These are phyloP conservation scores for Onygenales sp. DNA, from an alignment of 2,329 filamentous ascomycete genomes.

Conservation along the genomic window DNA sequence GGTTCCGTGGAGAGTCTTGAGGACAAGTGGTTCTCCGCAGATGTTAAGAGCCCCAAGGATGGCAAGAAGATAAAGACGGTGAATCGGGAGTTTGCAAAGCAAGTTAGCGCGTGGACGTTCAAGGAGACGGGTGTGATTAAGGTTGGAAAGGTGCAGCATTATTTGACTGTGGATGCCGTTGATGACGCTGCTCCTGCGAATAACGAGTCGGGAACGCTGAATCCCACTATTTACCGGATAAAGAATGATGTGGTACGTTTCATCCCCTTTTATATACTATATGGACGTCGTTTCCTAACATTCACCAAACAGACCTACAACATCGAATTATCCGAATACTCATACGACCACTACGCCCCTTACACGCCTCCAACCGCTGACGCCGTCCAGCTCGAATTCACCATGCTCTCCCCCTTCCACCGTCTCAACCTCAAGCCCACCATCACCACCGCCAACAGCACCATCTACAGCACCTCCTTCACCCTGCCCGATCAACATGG, in stretches of 20 bases:
- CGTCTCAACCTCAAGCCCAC: slow-evolving; percentile 61
- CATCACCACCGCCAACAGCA: slow-evolving; percentile 53
- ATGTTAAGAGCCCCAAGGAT: slow-evolving; percentile 50
- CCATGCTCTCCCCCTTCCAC: slow-evolving; percentile 97
- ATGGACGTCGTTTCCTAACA: slow-evolving; percentile 17
- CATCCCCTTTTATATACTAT: neutral
- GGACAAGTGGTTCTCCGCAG: slow-evolving; percentile 79
- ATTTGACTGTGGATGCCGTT: slow-evolving; percentile 46
- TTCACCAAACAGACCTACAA: slow-evolving; percentile 56
- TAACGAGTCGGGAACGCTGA: slow-evolving; percentile 40
- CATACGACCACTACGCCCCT: slow-evolving; percentile 62
- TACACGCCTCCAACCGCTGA: slow-evolving; percentile 64
- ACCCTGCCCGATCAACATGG: slow-evolving; percentile 91
- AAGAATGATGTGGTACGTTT: slow-evolving; percentile 89
- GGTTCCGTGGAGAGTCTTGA: slow-evolving; percentile 80
- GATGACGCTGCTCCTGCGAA: slow-evolving; percentile 38
- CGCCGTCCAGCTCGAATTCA: slow-evolving; percentile 86
- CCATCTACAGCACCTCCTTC: slow-evolving; percentile 67
- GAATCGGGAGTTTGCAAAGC: slow-evolving; percentile 78
- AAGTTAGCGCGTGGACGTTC: slow-evolving; percentile 90
- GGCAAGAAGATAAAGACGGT: slow-evolving; percentile 54
- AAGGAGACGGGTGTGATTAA: slow-evolving; percentile 84
- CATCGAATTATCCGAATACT: slow-evolving; percentile 83
- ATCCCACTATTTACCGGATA: slow-evolving; percentile 85
- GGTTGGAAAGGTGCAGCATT: slow-evolving; percentile 75